These are phyloP conservation scores for Pleodorina starrii DNA, from an alignment of 139 green algal genomes.

Conservation along the genomic window DNA sequence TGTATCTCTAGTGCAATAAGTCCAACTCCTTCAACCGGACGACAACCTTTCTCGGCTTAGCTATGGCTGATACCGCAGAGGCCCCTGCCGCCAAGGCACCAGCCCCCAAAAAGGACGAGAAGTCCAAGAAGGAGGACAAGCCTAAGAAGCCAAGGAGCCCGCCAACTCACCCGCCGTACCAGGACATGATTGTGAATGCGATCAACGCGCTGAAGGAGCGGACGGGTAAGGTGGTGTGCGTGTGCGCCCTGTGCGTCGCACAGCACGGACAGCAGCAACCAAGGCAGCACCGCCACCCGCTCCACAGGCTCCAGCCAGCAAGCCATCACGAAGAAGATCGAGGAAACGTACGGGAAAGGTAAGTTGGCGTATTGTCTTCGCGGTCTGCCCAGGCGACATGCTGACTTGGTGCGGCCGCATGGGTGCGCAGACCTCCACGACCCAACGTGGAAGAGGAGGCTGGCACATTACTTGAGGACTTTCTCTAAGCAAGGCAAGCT, in stretches of 20 bases:
- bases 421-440: slow-evolving; percentile 16
- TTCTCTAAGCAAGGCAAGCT: slow-evolving; percentile 70
- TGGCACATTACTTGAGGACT: slow-evolving; percentile 65
- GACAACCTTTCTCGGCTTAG: too few relatives aligned
- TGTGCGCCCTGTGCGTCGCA: neutral
- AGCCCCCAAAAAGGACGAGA: neutral
- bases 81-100: neutral
- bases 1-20: too few relatives aligned
- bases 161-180: slow-evolving; percentile 56
- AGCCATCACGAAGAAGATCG: slow-evolving; percentile 27
- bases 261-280: slow-evolving; percentile 14
- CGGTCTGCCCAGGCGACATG: too few relatives aligned
- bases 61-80: neutral
- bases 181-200: slow-evolving; percentile 69
- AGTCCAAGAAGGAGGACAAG: neutral
- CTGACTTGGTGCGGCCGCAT: too few relatives aligned
- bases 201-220: slow-evolving; percentile 85
- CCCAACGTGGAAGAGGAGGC: slow-evolving; percentile 66
- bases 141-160: slow-evolving; percentile 49
- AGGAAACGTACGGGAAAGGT: neutral
- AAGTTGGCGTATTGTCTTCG: neutral
- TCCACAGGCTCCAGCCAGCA: neutral
- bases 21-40: too few relatives aligned
- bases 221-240: slow-evolving; percentile 75
- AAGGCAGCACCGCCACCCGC: neutral